Evolutionary conservation across 345 rosid species (phyloP).

Genomic region (Aethionema arabicum): DNA sequence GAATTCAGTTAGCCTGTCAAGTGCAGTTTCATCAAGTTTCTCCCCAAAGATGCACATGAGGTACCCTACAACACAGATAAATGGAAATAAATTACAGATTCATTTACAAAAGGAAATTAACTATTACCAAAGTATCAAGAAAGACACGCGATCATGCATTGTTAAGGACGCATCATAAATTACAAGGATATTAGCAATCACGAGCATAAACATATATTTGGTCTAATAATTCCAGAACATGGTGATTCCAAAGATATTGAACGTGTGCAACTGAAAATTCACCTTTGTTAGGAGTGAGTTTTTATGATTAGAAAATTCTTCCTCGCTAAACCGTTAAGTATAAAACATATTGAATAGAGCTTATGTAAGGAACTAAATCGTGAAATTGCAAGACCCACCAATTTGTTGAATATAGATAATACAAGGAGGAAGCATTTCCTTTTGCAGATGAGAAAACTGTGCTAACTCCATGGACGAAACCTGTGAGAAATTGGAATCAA

Average conservation of each 20-base stretch:
- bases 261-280: conserved; percentile 18
- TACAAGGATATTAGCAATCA: conserved; percentile 25
- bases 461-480: conserved; percentile 71
- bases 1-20: conserved; percentile 54
- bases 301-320: conserved; percentile 3
- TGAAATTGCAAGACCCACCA: conserved; percentile 51
- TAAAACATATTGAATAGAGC: neutral
- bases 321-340: neutral
- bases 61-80: conserved; percentile 54
- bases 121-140: conserved; percentile 10
- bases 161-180: conserved; percentile 12
- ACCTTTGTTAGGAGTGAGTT: conserved; percentile 2
- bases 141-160: conserved; percentile 2
- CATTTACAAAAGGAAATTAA: conserved; percentile 15
- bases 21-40: conserved; percentile 58
- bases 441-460: conserved; percentile 56
- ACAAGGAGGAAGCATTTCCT: conserved; percentile 58
- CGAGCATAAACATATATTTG: conserved; percentile 23
- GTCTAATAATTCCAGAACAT: conserved; percentile 16
- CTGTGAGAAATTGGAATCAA: conserved; percentile 43
- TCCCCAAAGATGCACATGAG: conserved; percentile 82
- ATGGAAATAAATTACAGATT: conserved; percentile 2
- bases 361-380: conserved; percentile 11
- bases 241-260: neutral
- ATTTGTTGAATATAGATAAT: conserved; percentile 82